Base-by-base conservation (phyloP, 305 asterid species). In the Solanum aculeatissimum region DNA sequence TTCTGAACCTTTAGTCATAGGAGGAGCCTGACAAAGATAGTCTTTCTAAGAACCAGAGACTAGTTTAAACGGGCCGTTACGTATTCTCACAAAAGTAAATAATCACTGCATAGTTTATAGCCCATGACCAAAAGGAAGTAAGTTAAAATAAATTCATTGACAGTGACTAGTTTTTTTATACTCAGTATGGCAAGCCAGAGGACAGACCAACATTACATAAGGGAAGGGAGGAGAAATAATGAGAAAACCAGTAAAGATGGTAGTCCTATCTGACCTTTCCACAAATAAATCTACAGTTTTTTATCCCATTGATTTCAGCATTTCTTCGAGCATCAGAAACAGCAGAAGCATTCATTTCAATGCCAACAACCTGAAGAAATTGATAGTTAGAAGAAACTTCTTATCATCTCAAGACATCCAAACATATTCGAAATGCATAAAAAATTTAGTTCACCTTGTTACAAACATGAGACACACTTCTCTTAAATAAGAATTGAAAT, bases 271-370 rank as follows among this genome's bases (percentile, higher is more conserved):
- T 62, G 82, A 94, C 98, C 99, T 97, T 97, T 86, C 96, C 93
- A 88, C 98, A 94, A 86, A 97, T 92, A 87, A 97, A 97, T 91
- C 92, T 93, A 92, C 98, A 97, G 90, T 95, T 97, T 53, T 86
- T 91, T 55, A 94, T 92, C 86, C 95, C 95, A 83, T 97, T 97
- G 80, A 91, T 91, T 84, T 95, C 95, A 19, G 98, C 99, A 91
- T 97, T 97, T 87, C 97, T 95, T 75, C 92, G 93, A 43, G 99
- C 98, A 60, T 97, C 99, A 84, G 89, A 86, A 88, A 95, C 96
- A 27, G 99, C 99, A 84, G 98, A 94, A 87, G 97, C 98, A 90
- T 97, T 95, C 99, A 97, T 95, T 91, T 97, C 98, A 86, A 97
- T 91, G 84, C 99, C 99, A 27, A 95, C 97, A 83, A 97, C 99